These are phyloP conservation scores for Vanrija sp. DNA, from an alignment of 1,284 basidiomycete species.

Conservation along the genomic window DNA sequence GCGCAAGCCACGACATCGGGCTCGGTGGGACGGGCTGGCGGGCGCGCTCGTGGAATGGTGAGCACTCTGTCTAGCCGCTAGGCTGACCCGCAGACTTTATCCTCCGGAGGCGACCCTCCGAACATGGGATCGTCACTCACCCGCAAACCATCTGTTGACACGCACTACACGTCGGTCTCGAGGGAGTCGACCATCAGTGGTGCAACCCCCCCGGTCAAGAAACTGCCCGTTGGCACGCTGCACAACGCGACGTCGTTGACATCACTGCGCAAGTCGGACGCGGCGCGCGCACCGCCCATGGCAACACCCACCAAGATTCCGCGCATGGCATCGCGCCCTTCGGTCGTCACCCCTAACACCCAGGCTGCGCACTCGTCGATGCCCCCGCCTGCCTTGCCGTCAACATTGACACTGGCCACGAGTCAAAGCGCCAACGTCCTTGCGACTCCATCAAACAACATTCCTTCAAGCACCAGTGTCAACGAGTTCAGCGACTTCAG, in stretches of 20 bases:
- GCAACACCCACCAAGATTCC: constrained; percentile 84
- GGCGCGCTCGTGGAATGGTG: constrained; percentile 12
- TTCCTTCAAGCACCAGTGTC: constrained; percentile 2
- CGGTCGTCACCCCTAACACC: constrained; percentile 16
- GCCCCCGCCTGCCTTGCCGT: constrained; percentile 27
- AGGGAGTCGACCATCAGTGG: constrained; percentile 28
- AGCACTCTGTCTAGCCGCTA: not conserved
- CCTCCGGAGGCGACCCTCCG: constrained; percentile 64
- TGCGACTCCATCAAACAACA: not conserved
- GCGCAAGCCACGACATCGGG: not conserved
- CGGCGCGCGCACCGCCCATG: constrained; percentile 25
- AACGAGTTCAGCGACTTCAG: constrained; percentile 12
- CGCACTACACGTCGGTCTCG: constrained; percentile 13
- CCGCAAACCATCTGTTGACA: constrained; percentile 29
- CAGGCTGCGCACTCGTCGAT: constrained; percentile 18
- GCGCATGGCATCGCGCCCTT: constrained; percentile 66
- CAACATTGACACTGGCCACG: constrained; percentile 4
- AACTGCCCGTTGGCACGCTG: constrained; percentile 80
- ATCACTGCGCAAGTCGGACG: constrained; percentile 24
- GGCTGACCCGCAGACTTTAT: constrained; percentile 63
- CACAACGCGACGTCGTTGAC: constrained; percentile 50
- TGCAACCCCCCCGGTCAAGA: constrained; percentile 55
- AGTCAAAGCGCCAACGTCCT: constrained; percentile 14
- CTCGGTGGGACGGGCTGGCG: constrained; percentile 7
- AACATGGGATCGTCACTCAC: constrained; percentile 20